Conservation (phyloP, 192 early-diverging fungal genomes). For the Backusella macrospora region DNA sequence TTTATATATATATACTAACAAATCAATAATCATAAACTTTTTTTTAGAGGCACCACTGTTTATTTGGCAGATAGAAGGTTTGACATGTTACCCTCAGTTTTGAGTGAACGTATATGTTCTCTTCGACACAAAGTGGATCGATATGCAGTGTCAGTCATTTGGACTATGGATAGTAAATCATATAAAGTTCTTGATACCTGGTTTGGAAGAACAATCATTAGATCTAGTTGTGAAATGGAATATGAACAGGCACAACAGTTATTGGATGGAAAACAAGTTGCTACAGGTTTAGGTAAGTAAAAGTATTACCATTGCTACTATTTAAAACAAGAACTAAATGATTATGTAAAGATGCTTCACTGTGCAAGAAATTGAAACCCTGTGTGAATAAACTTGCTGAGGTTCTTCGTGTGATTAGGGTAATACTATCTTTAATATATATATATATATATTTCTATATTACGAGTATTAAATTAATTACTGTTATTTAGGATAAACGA, state of each 20-base stretch:
- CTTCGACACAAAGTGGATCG: conserved; percentile 67
- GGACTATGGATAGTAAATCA: conserved; percentile 56
- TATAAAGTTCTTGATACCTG: conserved; percentile 60
- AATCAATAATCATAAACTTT: not conserved
- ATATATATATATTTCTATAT: not conserved
- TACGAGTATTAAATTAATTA: not conserved
- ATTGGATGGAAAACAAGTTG: conserved; percentile 55
- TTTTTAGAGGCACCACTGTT: conserved; percentile 68
- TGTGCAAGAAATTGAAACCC: conserved; percentile 25
- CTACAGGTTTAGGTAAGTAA: conserved; percentile 40
- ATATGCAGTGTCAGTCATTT: conserved; percentile 74
- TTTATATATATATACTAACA: not conserved
- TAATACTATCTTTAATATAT: conserved; percentile 23
- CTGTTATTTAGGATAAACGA: conserved; percentile 46
- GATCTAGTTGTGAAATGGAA: conserved; percentile 75
- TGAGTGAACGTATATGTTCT: conserved; percentile 76
- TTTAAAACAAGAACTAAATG: conserved; percentile 29
- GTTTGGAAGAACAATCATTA: conserved; percentile 75
- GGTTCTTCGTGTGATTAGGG: conserved; percentile 58
- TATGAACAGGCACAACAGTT: conserved; percentile 78
- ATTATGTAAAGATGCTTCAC: conserved; percentile 41
- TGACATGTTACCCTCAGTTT: conserved; percentile 77
- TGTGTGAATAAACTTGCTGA: conserved; percentile 50
- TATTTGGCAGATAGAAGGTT: conserved; percentile 81
- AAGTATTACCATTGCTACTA: not conserved